Evolutionary conservation across 495 filamentous ascomycete species (phyloP).

Genomic region (Aspergillus nanangensis): DNA sequence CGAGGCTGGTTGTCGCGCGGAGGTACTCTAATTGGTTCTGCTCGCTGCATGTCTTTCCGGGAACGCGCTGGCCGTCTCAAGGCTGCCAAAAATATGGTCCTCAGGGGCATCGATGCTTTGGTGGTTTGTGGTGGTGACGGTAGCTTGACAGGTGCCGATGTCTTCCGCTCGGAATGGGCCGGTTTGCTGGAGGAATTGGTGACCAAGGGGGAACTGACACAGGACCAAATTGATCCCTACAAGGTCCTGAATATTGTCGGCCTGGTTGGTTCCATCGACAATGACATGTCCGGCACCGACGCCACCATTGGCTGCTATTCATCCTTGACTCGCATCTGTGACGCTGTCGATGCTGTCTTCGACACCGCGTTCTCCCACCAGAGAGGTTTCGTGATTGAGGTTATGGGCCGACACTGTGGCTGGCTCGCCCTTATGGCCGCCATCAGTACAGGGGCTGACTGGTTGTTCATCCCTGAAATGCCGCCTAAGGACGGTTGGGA

Average conservation of each 20-base stretch:
- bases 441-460: constrained; percentile 93
- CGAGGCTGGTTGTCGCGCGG: constrained; percentile 92
- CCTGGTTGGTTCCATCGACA: constrained; percentile 95
- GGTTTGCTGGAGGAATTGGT: constrained; percentile 80
- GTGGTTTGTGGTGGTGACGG: constrained; percentile 98
- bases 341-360: constrained; percentile 94
- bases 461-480: constrained; percentile 95
- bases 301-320: constrained; percentile 98
- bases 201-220: constrained; percentile 57
- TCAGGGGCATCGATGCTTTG: constrained; percentile 90
- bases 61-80: constrained; percentile 75
- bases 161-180: constrained; percentile 89
- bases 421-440: constrained; percentile 98
- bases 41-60: constrained; percentile 83
- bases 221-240: constrained; percentile 66
- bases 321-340: constrained; percentile 85
- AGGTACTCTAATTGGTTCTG: constrained; percentile 95
- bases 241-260: constrained; percentile 90
- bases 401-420: constrained; percentile 99
- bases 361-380: constrained; percentile 97
- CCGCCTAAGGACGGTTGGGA: constrained; percentile 85
- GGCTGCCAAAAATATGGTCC: constrained; percentile 89
- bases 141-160: constrained; percentile 92
- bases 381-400: constrained; percentile 94
- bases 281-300: constrained; percentile 95